Evolutionary conservation across 129 eudicot genomes (phyloP).

Genomic region (Flaveria linearis): DNA sequence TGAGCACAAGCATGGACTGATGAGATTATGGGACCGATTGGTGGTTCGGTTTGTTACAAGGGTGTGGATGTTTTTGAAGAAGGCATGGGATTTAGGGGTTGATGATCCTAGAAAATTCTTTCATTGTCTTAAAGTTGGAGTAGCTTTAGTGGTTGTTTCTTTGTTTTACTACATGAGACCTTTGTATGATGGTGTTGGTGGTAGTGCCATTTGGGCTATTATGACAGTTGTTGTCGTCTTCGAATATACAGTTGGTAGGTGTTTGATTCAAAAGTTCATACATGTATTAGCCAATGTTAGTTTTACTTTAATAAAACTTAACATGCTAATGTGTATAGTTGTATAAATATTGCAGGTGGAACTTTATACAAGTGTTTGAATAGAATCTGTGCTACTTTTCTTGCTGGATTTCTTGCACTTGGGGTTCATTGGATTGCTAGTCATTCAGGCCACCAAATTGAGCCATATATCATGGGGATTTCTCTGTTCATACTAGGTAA

Average conservation of each 20-base stretch:
- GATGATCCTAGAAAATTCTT: constrained; percentile 65
- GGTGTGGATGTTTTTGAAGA: constrained; percentile 39
- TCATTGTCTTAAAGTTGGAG: constrained; percentile 64
- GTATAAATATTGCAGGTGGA: constrained; percentile 45
- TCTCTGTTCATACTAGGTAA: constrained; percentile 72
- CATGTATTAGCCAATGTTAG: background rate
- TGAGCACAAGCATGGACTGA: constrained; percentile 20
- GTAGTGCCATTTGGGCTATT: constrained; percentile 76
- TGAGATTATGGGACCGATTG: constrained; percentile 36
- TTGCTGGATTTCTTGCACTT: constrained; percentile 69
- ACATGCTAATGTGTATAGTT: background rate
- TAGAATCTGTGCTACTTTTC: constrained; percentile 52
- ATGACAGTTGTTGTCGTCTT: constrained; percentile 77
- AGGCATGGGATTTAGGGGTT: constrained; percentile 59
- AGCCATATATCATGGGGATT: constrained; percentile 53
- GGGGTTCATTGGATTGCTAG: constrained; percentile 72
- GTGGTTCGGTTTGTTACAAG: constrained; percentile 22
- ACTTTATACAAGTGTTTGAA: constrained; percentile 63
- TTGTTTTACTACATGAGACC: constrained; percentile 73
- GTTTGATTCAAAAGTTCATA: background rate
- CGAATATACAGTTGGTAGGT: constrained; percentile 68
- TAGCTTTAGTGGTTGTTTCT: constrained; percentile 59
- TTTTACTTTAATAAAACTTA: background rate
- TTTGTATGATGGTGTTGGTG: constrained; percentile 63
- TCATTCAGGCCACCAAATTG: constrained; percentile 48